Percentiles rank a stretch among this genome's conserved stretches.
Evolutionary conservation across 139 green algal species (phyloP).

Genomic region (Chlorella sp.): DNA sequence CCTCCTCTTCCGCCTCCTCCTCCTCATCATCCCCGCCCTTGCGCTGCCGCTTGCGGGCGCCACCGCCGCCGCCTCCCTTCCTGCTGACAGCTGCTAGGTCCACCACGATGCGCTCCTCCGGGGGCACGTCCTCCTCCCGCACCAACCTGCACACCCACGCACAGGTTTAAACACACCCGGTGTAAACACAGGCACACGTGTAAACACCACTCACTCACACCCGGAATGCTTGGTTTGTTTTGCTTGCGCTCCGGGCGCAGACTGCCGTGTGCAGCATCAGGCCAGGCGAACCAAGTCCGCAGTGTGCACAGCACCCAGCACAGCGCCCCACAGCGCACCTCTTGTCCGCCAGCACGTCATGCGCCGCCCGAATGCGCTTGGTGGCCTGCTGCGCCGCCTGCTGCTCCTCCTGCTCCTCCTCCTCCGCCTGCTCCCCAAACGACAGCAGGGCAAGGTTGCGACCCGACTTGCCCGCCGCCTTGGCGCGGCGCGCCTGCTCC

Average conservation of each 20-base stretch:
- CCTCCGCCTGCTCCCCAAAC: slow-evolving; percentile 72
- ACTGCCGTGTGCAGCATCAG: background rate
- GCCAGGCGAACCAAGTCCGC: background rate
- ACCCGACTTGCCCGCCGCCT: slow-evolving; percentile 27
- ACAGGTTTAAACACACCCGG: background rate
- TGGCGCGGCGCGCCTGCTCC: background rate
- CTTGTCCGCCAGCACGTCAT: slow-evolving; percentile 60
- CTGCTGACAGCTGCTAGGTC: background rate
- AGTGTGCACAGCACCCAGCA: background rate
- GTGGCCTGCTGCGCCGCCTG: slow-evolving; percentile 21
- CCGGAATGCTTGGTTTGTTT: background rate
- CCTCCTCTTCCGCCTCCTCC: slow-evolving; percentile 17
- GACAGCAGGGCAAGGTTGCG: slow-evolving; percentile 84
- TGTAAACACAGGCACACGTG: background rate
- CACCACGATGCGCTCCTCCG: slow-evolving; percentile 17
- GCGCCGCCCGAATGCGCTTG: slow-evolving; percentile 51
- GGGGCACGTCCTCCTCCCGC: slow-evolving; percentile 25
- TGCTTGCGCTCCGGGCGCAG: background rate
- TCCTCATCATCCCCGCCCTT: background rate
- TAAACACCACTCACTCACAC: background rate
- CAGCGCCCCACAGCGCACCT: slow-evolving; percentile 10
- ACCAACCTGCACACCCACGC: slow-evolving; percentile 14
- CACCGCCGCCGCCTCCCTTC: slow-evolving; percentile 1
- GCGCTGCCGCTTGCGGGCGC: slow-evolving; percentile 9
- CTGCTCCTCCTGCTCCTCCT: slow-evolving; percentile 56